These are phyloP conservation scores for Teratosphaeria viscida DNA, from an alignment of 2,329 filamentous ascomycete genomes.

Conservation along the genomic window DNA sequence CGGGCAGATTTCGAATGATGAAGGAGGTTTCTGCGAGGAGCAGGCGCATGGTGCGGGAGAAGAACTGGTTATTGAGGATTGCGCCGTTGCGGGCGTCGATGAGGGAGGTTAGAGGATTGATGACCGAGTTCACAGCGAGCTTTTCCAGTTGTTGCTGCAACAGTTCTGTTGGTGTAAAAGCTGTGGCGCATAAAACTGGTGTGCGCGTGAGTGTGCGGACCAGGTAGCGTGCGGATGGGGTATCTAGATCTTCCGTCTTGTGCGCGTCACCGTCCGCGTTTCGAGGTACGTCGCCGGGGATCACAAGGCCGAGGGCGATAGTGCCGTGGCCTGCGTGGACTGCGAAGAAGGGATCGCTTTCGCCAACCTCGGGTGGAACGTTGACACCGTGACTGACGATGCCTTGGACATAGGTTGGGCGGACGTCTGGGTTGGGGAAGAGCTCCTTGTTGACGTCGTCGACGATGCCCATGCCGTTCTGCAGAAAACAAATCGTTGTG, in stretches of 20 bases:
- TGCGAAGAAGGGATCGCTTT: slow-evolving; percentile 39
- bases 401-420: slow-evolving; percentile 70
- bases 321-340: slow-evolving; percentile 50
- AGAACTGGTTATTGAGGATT: slow-evolving; percentile 55
- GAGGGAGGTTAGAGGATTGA: slow-evolving; percentile 73
- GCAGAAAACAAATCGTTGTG: slow-evolving; percentile 65
- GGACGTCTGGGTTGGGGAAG: slow-evolving; percentile 53
- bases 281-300: slow-evolving; percentile 28
- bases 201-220: slow-evolving; percentile 53
- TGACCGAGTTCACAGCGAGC: slow-evolving; percentile 62
- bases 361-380: slow-evolving; percentile 24
- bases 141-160: slow-evolving; percentile 67
- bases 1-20: slow-evolving; percentile 65
- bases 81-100: slow-evolving; percentile 66
- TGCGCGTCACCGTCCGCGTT: neutral
- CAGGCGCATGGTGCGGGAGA: slow-evolving; percentile 56
- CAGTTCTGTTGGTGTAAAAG: slow-evolving; percentile 50
- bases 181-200: slow-evolving; percentile 51
- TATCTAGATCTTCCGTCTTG: slow-evolving; percentile 18
- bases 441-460: slow-evolving; percentile 63
- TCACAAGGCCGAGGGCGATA: slow-evolving; percentile 42
- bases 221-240: slow-evolving; percentile 47
- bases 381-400: slow-evolving; percentile 51
- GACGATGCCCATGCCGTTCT: slow-evolving; percentile 74
- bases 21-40: slow-evolving; percentile 64